Evolutionary conservation across 2,329 filamentous ascomycete species (phyloP).

Genomic region (Conoideocrella luteorostrata): DNA sequence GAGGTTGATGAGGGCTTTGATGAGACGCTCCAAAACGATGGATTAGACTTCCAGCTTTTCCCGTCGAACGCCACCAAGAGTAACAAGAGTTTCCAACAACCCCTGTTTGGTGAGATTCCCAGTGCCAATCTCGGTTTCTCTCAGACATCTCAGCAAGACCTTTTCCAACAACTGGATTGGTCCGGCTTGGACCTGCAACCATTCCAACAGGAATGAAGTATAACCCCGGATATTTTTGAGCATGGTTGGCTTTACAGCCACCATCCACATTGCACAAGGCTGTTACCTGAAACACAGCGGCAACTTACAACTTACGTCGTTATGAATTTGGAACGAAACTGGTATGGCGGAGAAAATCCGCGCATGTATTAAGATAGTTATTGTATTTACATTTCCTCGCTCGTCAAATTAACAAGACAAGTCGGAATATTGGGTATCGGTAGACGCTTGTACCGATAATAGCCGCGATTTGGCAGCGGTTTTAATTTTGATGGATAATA

Average conservation of each 20-base stretch:
- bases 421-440: background rate
- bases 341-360: background rate
- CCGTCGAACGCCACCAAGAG: constrained; percentile 34
- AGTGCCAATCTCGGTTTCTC: constrained; percentile 46
- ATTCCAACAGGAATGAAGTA: background rate
- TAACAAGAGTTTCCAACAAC: constrained; percentile 34
- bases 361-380: constrained; percentile 1
- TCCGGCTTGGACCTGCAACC: constrained; percentile 17
- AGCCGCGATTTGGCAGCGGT: background rate
- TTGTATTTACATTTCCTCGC: background rate
- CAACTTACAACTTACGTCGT: background rate
- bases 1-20: constrained; percentile 62
- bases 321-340: background rate
- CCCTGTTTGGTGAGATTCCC: constrained; percentile 44
- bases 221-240: background rate
- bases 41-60: constrained; percentile 62
- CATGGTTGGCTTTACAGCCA: background rate
- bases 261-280: background rate
- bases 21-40: constrained; percentile 40
- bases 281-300: background rate
- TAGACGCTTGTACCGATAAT: background rate
- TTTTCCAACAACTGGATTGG: constrained; percentile 41
- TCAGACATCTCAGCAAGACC: constrained; percentile 45
- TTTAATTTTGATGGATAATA: background rate
- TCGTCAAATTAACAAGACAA: background rate